These are phyloP conservation scores for Crataegus laevigata DNA, from an alignment of 306 rosid genomes.

Conservation along the genomic window DNA sequence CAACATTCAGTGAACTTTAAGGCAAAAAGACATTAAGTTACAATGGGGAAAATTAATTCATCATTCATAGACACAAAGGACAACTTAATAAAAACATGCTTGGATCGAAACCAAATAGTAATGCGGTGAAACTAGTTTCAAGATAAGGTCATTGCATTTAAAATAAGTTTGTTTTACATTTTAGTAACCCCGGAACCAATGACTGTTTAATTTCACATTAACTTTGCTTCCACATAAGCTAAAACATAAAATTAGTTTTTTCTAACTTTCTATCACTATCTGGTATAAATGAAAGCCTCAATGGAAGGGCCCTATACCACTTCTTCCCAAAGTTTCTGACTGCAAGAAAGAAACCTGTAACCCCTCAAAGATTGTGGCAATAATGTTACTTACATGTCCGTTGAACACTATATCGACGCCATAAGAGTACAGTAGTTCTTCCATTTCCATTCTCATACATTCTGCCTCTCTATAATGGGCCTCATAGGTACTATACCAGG, in stretches of 20 bases:
- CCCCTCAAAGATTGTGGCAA: not conserved
- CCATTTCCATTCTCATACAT: constrained; percentile 74
- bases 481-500: constrained; percentile 66
- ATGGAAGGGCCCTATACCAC: not conserved
- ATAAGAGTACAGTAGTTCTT: constrained; percentile 58
- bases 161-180: not conserved
- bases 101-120: not conserved
- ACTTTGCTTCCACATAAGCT: not conserved
- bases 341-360: not conserved
- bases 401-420: constrained; percentile 70
- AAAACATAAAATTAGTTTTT: not conserved
- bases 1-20: not conserved
- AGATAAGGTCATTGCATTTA: not conserved
- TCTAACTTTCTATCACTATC: not conserved
- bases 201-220: not conserved
- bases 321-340: not conserved
- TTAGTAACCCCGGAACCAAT: not conserved
- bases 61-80: not conserved
- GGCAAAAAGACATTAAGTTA: not conserved
- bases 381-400: constrained; percentile 68
- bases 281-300: not conserved
- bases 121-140: not conserved
- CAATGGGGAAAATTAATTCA: not conserved
- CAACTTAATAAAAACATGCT: not conserved
- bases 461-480: constrained; percentile 83